Base-by-base conservation (phyloP, 495 filamentous ascomycete species). In the Tuber microsphaerosporum region DNA sequence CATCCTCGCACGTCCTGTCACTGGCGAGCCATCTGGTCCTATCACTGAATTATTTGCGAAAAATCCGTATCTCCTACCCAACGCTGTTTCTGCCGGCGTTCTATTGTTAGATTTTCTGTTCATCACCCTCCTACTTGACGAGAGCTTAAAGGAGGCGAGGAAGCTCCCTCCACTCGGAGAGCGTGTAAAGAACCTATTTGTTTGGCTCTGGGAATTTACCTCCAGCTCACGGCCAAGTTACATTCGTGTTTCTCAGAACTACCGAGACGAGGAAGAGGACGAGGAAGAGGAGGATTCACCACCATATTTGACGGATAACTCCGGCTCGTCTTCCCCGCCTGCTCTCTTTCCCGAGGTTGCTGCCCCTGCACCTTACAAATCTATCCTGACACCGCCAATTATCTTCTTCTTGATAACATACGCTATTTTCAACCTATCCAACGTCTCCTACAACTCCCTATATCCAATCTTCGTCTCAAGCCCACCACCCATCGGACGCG, bases 401-500 rank as follows among this genome's bases (percentile, higher is more conserved):
- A 48, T 96, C 43, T 85, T 95, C 17, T 87, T 99, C 0, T 88
- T 97, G 16, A 81, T 88, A 43, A 94, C 93, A 2, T 97, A 94
- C 80, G 85, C 94, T 43, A 90, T 97, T 48, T 97, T 97, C 82
- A 92, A 96, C 73, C 87, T 97, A 41, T 89, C 90, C 72, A 97
- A 97, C 83, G 90, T 96, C 75, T 90, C 92, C 17, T 97, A 93
- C 87, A 95, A 93, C 81, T 92, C 92, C 34, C 86, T 97, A 1
- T 97, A 96, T 79, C 93, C 95, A 0, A 94, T 98, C 70, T 99
- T 97, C 79, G 91, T 89, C 12, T 90, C 93, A 73, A 89, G 91
- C 1, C 81, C 86, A 7, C 88, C 89, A 0, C 95, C 95, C 0
- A 89, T 88, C 0, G 95, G 95, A 31, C 90, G 96, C 56, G 84